Percentiles rank a stretch among this genome's conserved stretches.
Evolutionary conservation across 257 asterid genomes (phyloP).

Genomic region (Rubia yunnanensis): DNA sequence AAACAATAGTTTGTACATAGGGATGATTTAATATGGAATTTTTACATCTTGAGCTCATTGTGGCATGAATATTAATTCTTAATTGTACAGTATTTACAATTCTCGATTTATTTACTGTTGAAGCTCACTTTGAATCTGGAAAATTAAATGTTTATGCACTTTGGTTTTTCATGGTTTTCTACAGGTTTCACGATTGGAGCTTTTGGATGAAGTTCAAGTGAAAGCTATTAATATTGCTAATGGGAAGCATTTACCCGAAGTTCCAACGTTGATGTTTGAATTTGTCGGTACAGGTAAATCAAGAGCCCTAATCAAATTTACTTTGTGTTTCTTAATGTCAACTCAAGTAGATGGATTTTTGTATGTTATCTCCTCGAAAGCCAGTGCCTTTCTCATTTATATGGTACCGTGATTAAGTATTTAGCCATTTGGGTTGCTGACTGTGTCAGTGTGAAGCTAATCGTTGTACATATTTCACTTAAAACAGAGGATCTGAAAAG

Average conservation of each 20-base stretch:
- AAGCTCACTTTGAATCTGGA: background rate
- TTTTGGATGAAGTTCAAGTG: conserved; percentile 91
- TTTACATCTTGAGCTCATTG: background rate
- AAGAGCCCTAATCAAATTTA: conserved; percentile 10
- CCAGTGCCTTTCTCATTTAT: background rate
- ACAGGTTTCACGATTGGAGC: conserved; percentile 95
- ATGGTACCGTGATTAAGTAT: background rate
- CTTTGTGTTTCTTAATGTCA: background rate
- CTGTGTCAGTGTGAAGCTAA: background rate
- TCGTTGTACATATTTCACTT: background rate
- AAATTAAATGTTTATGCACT: background rate
- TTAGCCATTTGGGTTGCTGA: background rate
- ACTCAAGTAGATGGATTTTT: background rate
- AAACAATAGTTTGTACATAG: background rate
- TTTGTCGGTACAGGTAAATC: conserved; percentile 89
- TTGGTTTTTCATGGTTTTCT: background rate
- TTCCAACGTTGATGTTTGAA: conserved; percentile 95
- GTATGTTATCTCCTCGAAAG: background rate
- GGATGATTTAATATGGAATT: background rate
- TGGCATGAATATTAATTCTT: background rate
- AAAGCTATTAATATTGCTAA: conserved; percentile 86
- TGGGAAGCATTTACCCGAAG: conserved; percentile 80
- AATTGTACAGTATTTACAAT: background rate
- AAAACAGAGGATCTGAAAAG: background rate
- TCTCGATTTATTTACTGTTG: background rate